Conservation (phyloP, 2,329 filamentous ascomycete species). For the Geosmithia morbida region DNA sequence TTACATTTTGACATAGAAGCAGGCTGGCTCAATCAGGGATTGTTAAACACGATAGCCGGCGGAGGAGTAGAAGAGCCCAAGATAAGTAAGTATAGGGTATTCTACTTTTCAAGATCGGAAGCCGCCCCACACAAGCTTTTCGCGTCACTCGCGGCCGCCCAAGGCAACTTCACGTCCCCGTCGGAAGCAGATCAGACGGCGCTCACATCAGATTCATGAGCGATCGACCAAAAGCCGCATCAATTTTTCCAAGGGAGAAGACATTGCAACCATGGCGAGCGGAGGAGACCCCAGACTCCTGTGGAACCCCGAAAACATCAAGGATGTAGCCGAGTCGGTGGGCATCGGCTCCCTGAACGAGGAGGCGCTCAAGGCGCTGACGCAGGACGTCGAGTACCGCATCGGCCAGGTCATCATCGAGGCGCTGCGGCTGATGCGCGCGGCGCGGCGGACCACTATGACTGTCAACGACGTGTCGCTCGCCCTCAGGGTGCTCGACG, state of each 20-base stretch:
- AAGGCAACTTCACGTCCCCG: not conserved
- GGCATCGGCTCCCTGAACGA: slow-evolving; percentile 71
- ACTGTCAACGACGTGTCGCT: slow-evolving; percentile 82
- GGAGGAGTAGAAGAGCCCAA: no score
- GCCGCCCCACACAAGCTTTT: not conserved
- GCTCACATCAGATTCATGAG: not conserved
- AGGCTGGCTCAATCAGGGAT: no score
- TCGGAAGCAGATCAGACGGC: not conserved
- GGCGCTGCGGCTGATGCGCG: slow-evolving; percentile 91
- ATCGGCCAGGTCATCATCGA: slow-evolving; percentile 89
- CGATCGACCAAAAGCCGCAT: not conserved
- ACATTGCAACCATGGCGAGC: slow-evolving; percentile 15
- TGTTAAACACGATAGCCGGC: no score
- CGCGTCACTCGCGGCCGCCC: no score
- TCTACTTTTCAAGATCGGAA: not conserved
- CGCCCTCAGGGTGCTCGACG: slow-evolving; percentile 73
- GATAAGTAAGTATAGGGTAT: not conserved
- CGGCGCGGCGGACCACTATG: slow-evolving; percentile 71
- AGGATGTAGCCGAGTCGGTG: slow-evolving; percentile 90
- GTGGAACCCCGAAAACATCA: slow-evolving; percentile 94
- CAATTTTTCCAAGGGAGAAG: not conserved
- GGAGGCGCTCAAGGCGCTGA: slow-evolving; percentile 74
- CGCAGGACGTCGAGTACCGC: slow-evolving; percentile 91
- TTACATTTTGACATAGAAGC: no score
- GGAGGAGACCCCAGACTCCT: slow-evolving; percentile 42